These are phyloP conservation scores for Filosporella fistucella DNA, from an alignment of 495 filamentous ascomycete species.

Conservation along the genomic window DNA sequence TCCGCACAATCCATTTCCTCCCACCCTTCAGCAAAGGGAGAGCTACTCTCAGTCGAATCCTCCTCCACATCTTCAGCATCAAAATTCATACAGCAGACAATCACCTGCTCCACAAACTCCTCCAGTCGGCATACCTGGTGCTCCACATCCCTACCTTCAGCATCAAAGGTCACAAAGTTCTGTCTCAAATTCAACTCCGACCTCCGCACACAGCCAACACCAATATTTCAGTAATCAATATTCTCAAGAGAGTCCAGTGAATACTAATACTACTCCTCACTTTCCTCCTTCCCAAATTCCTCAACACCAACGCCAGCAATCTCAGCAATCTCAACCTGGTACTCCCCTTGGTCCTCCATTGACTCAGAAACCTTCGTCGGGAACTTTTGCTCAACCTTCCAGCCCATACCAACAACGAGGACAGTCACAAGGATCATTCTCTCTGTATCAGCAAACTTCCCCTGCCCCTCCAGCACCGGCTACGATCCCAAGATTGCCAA, in stretches of 20 bases:
- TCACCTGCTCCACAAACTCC: conserved; percentile 46
- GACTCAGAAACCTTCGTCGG: conserved; percentile 34
- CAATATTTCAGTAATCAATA: conserved; percentile 42
- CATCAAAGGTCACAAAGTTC: conserved; percentile 42
- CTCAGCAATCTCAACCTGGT: conserved; percentile 49
- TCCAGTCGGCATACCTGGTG: conserved; percentile 40
- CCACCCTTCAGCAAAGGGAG: conserved; percentile 28
- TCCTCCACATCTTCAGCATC: conserved; percentile 36
- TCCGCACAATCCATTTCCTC: conserved; percentile 27
- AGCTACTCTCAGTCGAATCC: conserved; percentile 32
- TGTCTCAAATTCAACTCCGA: conserved; percentile 51
- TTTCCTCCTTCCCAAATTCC: conserved; percentile 35
- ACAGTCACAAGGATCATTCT: conserved; percentile 26
- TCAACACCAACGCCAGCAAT: conserved; percentile 35
- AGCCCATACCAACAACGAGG: conserved; percentile 52
- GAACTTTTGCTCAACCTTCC: conserved; percentile 38
- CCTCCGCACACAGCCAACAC: conserved; percentile 48
- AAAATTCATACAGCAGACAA: conserved; percentile 23
- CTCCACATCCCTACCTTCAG: conserved; percentile 33
- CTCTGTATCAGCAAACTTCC: conserved; percentile 30
- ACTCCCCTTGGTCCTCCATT: conserved; percentile 51
- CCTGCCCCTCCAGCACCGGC: conserved; percentile 29
- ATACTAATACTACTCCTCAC: conserved; percentile 35
- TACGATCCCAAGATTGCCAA: conserved; percentile 32
- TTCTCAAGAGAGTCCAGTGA: conserved; percentile 48